These are phyloP conservation scores for Fusarium nanum DNA, from an alignment of 2,329 filamentous ascomycete species.

Conservation along the genomic window DNA sequence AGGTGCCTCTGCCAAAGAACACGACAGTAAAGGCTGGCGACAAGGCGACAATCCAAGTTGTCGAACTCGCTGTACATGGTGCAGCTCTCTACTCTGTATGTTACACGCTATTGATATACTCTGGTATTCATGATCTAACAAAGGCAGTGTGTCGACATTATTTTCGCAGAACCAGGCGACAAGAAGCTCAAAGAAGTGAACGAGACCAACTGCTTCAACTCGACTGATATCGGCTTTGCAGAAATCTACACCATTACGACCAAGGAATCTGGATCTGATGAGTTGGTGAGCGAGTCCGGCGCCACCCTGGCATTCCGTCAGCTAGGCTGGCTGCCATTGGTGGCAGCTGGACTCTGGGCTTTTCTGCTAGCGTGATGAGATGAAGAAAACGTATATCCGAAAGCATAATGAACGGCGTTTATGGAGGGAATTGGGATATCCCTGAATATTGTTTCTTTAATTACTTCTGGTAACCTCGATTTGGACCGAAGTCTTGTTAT, in stretches of 20 bases:
- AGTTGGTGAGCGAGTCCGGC: conserved; percentile 48
- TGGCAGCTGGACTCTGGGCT: conserved; percentile 54
- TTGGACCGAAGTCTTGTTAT: conserved; percentile 18
- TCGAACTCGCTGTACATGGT: conserved; percentile 86
- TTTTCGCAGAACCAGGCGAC: conserved; percentile 83
- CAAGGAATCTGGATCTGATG: conserved; percentile 54
- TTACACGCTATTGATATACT: background rate
- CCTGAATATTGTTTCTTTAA: conserved; percentile 17
- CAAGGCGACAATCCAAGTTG: conserved; percentile 88
- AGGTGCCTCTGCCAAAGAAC: conserved; percentile 83
- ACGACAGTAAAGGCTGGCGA: conserved; percentile 81
- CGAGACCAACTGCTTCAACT: conserved; percentile 89
- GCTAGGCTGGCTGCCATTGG: conserved; percentile 54
- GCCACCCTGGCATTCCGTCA: conserved; percentile 38
- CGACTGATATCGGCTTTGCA: conserved; percentile 78
- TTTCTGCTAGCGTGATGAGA: conserved; percentile 49
- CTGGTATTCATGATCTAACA: conserved; percentile 11
- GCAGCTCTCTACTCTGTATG: conserved; percentile 84
- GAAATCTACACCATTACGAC: conserved; percentile 77
- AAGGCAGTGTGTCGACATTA: conserved; percentile 89
- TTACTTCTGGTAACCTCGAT: background rate
- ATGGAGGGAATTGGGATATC: conserved; percentile 25
- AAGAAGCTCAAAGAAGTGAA: conserved; percentile 76
- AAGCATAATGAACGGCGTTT: conserved; percentile 45
- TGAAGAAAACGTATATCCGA: conserved; percentile 41